These are phyloP conservation scores for Lupinus albus DNA, from an alignment of 306 rosid species.

Conservation along the genomic window DNA sequence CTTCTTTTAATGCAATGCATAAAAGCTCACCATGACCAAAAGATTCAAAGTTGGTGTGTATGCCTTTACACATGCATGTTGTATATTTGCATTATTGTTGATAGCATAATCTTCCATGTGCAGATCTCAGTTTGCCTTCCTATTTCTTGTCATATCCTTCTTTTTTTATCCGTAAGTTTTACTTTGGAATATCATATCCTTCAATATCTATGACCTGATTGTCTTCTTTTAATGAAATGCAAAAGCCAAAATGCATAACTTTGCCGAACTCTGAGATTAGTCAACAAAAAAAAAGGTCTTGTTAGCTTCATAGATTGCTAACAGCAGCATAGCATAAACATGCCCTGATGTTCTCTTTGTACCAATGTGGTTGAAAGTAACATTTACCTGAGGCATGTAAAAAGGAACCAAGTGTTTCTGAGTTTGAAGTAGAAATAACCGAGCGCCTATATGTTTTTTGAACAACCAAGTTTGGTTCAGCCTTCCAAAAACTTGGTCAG, in stretches of 20 bases:
- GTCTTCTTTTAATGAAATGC: constrained; percentile 77
- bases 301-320: constrained; percentile 44
- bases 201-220: constrained; percentile 58
- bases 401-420: constrained; percentile 40
- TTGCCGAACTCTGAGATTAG: constrained; percentile 62
- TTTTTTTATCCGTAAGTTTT: constrained; percentile 44
- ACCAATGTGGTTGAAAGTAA: constrained; percentile 38
- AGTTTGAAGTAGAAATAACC: constrained; percentile 45
- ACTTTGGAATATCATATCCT: constrained; percentile 49
- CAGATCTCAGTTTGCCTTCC: constrained; percentile 42
- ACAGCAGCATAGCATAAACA: constrained; percentile 42
- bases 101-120: constrained; percentile 36
- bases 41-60: constrained; percentile 44
- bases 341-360: constrained; percentile 33
- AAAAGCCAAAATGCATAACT: constrained; percentile 72
- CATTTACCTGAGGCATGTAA: constrained; percentile 37
- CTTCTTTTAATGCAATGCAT: constrained; percentile 53
- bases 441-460: constrained; percentile 39
- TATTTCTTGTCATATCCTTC: constrained; percentile 48
- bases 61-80: constrained; percentile 48
- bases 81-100: constrained; percentile 40
- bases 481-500: constrained; percentile 39
- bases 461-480: constrained; percentile 42
- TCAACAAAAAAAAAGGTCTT: constrained; percentile 40
- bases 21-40: constrained; percentile 7